phyloP scores from a whole-genome alignment of 768 basidiomycete genomes.

The Filobasidium wieringae region DNA sequence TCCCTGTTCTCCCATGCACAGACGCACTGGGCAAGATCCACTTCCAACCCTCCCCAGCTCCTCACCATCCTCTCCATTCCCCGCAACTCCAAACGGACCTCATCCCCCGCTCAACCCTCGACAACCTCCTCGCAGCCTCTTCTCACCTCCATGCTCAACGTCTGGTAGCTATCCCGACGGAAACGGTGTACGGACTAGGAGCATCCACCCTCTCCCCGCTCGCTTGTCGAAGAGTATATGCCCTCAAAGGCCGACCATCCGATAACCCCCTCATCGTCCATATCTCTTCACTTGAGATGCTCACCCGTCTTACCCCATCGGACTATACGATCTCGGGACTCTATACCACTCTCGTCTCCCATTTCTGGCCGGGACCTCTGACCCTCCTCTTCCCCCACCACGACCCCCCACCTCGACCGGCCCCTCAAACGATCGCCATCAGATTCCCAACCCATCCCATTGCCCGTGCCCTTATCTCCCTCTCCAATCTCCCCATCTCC shows the following conservation, averaged over 20 bases:
- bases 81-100: slow-evolving; percentile 12
- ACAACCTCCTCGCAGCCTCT: slow-evolving; percentile 22
- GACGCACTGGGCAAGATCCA: slow-evolving; percentile 10
- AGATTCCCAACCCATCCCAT: slow-evolving; percentile 91
- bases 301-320: slow-evolving; percentile 58
- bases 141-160: slow-evolving; percentile 25
- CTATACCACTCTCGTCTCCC: slow-evolving; percentile 62
- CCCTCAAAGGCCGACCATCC: slow-evolving; percentile 77
- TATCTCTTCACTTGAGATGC: slow-evolving; percentile 74
- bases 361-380: slow-evolving; percentile 91
- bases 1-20: slow-evolving; percentile 26
- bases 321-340: slow-evolving; percentile 51
- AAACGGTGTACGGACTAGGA: slow-evolving; percentile 97
- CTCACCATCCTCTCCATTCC: slow-evolving; percentile 5
- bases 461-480: slow-evolving; percentile 73
- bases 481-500: slow-evolving; percentile 63
- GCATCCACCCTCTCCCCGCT: slow-evolving; percentile 54
- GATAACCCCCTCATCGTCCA: slow-evolving; percentile 98
- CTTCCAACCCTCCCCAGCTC: slow-evolving; percentile 14
- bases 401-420: slow-evolving; percentile 40
- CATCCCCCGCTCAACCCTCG: slow-evolving; percentile 17
- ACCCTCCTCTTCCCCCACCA: slow-evolving; percentile 75
- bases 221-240: slow-evolving; percentile 65
- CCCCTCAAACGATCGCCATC: slow-evolving; percentile 51
- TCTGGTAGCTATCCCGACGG: slow-evolving; percentile 76